Evolutionary conservation across 345 rosid genomes (phyloP), one percentile per base, ranked within the genome.

Genomic region (Populus deltoides): DNA sequence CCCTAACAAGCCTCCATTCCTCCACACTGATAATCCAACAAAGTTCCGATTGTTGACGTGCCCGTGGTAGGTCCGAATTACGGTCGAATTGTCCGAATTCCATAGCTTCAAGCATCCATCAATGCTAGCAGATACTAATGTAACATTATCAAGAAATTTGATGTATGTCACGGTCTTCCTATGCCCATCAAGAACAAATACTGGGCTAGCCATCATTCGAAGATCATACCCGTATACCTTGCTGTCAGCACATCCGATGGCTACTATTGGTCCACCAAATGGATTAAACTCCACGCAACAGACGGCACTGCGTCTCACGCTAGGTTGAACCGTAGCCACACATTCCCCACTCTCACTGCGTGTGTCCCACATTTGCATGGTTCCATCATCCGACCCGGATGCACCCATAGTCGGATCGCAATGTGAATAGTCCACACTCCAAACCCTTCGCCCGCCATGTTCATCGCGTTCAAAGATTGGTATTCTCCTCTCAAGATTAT

Each of bases 341-440:
- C 88, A 85, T 29, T 72, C 77, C n/a, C 90, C 89, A 0, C 81
- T 83, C 22, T 88, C 92, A 43, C 84, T 72, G 3, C 97, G 81
- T 20, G 93, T 78, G 80, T 94, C 98, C 98, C 98, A 94, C 77
- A 90, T 83, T 81, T 94, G 98, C 85, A 90, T 84, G 69, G 94
- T 89, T 36, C 98, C 98, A 55, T 92, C 97, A 29, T 92, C 98
- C 7, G 97, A 92, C 39, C 92, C 97, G 6, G 98, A 94, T n/a
- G 92, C 97, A 9, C 98, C 94, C 8, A 92, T 3, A 5, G 55
- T 71, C 29, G 93, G 89, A 4, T 84, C 86, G 63, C 77, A 79
- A 29, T 63, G 77, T 39, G 94, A 85, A 74, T 94, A 94, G 79
- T 93, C 97, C 63, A 94, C 86, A 88, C 95, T 93, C 98, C 97